These are phyloP conservation scores for Aspergillus olivimuriae DNA, from an alignment of 495 filamentous ascomycete genomes.

Conservation along the genomic window DNA sequence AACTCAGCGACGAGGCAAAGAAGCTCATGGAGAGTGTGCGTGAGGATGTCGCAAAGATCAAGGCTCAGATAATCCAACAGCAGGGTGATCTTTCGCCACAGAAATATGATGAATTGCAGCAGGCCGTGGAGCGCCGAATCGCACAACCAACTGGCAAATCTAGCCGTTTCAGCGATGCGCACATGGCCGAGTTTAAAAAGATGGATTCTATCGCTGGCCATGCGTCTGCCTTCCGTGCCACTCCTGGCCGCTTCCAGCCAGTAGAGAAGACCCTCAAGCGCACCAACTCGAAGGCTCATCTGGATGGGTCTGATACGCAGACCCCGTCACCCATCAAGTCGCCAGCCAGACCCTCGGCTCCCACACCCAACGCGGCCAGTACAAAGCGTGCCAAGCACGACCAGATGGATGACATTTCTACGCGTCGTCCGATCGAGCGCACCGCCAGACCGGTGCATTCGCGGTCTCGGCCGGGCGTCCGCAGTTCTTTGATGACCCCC, in stretches of 20 bases:
- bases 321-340: slow-evolving; percentile 30
- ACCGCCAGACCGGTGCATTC: slow-evolving; percentile 41
- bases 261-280: slow-evolving; percentile 58
- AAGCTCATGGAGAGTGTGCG: slow-evolving; percentile 72
- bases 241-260: slow-evolving; percentile 50
- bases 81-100: slow-evolving; percentile 38
- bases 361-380: slow-evolving; percentile 13
- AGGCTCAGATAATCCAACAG: slow-evolving; percentile 53
- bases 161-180: slow-evolving; percentile 70
- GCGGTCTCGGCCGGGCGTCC: slow-evolving; percentile 28
- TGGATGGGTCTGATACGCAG: slow-evolving; percentile 52
- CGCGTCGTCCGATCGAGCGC: slow-evolving; percentile 30
- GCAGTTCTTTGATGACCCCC: slow-evolving; percentile 61
- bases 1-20: slow-evolving; percentile 68
- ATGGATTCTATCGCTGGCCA: slow-evolving; percentile 93
- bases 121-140: slow-evolving; percentile 57
- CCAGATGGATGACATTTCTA: slow-evolving; percentile 52
- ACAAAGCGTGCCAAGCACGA: slow-evolving; percentile 62
- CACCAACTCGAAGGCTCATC: slow-evolving; percentile 65
- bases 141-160: slow-evolving; percentile 71
- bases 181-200: slow-evolving; percentile 86
- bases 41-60: slow-evolving; percentile 61
- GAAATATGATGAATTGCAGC: slow-evolving; percentile 14
- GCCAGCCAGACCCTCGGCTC: slow-evolving; percentile 28
- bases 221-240: slow-evolving; percentile 67